Evolutionary conservation across 2,329 filamentous ascomycete genomes (phyloP).

Genomic region (Saccharata proteae): DNA sequence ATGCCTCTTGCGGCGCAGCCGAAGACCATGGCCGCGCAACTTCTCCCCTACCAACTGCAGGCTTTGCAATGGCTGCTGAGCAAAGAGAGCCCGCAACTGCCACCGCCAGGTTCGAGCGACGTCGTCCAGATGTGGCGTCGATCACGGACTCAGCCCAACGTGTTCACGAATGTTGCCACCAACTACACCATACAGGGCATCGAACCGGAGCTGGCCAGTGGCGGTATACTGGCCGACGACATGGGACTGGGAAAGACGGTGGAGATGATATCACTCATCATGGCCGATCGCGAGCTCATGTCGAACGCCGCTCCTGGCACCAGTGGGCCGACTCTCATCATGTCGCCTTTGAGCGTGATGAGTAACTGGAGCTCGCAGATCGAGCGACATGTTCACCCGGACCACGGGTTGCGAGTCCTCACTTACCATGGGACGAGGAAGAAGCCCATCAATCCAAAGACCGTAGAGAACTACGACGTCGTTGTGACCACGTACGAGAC

Average conservation of each 20-base stretch:
- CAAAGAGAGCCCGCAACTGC: slow-evolving; percentile 60
- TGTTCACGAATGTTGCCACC: slow-evolving; percentile 58
- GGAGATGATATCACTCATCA: slow-evolving; percentile 69
- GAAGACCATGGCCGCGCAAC: slow-evolving; percentile 46
- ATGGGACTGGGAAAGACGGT: slow-evolving; percentile 90
- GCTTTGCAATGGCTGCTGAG: slow-evolving; percentile 71
- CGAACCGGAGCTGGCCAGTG: slow-evolving; percentile 55
- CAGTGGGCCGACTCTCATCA: slow-evolving; percentile 76
- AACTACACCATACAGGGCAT: slow-evolving; percentile 46
- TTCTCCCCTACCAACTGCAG: slow-evolving; percentile 68
- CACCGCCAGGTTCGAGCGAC: slow-evolving; percentile 45
- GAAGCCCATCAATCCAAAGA: slow-evolving; percentile 34
- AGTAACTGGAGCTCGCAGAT: slow-evolving; percentile 77
- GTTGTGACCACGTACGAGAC: slow-evolving; percentile 80
- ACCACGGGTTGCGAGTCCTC: slow-evolving; percentile 53
- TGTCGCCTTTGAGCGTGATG: slow-evolving; percentile 77
- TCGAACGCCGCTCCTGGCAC: too few species aligned
- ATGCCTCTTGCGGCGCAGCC: slow-evolving; percentile 58
- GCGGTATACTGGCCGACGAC: slow-evolving; percentile 80
- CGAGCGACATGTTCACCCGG: slow-evolving; percentile 52
- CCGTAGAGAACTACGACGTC: slow-evolving; percentile 57
- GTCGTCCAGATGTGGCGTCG: slow-evolving; percentile 70
- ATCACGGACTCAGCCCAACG: slow-evolving; percentile 22
- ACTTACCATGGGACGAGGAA: slow-evolving; percentile 59
- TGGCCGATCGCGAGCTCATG: slow-evolving; percentile 38